Conservation (phyloP, 345 rosid species). For the Eutrema heterophyllum region DNA sequence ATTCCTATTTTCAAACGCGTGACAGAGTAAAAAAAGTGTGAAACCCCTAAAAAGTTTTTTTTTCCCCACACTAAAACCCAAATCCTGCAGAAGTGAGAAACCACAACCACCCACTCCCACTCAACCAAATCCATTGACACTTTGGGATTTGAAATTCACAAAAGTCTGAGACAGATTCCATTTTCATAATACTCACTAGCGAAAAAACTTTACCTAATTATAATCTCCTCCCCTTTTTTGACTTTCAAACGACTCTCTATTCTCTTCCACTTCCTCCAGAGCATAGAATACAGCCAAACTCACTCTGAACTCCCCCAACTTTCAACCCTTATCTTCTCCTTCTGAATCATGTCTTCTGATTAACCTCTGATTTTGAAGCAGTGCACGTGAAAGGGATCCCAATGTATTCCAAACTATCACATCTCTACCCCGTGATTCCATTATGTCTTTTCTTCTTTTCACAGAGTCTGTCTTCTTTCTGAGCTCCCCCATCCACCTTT, state of each 20-base stretch:
- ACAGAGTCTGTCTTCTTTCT: conserved; percentile 18
- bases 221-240: conserved; percentile 13
- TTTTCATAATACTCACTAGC: conserved; percentile 15
- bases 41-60: neutral
- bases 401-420: conserved; percentile 29
- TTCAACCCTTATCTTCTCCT: conserved; percentile 20
- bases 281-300: conserved; percentile 25
- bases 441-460: conserved; percentile 31
- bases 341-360: conserved; percentile 8
- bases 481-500: neutral
- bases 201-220: conserved; percentile 18
- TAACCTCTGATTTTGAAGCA: conserved; percentile 14
- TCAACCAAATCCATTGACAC: conserved; percentile 35
- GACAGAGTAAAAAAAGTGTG: conserved; percentile 25
- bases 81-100: conserved; percentile 19
- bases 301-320: conserved; percentile 3
- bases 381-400: conserved; percentile 26
- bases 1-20: conserved; percentile 24
- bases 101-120: conserved; percentile 37
- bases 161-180: conserved; percentile 27
- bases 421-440: conserved; percentile 30
- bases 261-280: conserved; percentile 6
- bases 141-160: conserved; percentile 14
- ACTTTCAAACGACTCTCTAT: conserved; percentile 29
- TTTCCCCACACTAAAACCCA: neutral